phyloP scores from a whole-genome alignment of 2,329 filamentous ascomycete genomes.

The Trichoderma sp. region DNA sequence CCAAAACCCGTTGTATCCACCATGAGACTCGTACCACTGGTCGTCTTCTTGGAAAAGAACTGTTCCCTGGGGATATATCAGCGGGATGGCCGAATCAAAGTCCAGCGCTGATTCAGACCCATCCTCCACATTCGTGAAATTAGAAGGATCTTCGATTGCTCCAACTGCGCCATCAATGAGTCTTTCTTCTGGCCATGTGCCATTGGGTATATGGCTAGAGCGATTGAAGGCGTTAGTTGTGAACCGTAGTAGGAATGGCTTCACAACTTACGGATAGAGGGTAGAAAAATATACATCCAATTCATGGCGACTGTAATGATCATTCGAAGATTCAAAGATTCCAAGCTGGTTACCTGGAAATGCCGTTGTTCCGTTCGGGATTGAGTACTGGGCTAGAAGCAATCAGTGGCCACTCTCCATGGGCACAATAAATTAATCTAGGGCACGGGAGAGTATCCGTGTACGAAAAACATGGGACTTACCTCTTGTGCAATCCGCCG shows the following conservation, averaged over 20 bases:
- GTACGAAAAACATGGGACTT: not conserved
- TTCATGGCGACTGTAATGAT: not conserved
- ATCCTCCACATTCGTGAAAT: not conserved
- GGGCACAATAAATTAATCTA: not conserved
- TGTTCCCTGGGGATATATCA: slow-evolving; percentile 55
- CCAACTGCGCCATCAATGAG: not conserved
- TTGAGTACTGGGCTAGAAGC: not conserved
- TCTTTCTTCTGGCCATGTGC: not conserved
- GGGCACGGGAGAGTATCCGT: not conserved
- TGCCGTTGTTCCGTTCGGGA: not conserved
- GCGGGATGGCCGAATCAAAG: slow-evolving; percentile 51
- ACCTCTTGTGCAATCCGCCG: not conserved
- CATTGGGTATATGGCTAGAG: not conserved
- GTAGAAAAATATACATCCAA: not conserved
- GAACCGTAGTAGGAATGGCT: not conserved
- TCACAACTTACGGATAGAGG: not conserved
- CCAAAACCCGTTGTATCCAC: not conserved
- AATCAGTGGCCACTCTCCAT: not conserved
- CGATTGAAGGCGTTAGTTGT: not conserved
- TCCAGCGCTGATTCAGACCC: slow-evolving; percentile 52
- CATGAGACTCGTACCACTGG: not conserved
- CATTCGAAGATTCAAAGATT: slow-evolving; percentile 11
- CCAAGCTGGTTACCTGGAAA: slow-evolving; percentile 18
- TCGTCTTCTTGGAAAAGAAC: slow-evolving; percentile 46
- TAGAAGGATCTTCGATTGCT: not conserved